Evolutionary conservation across 805 yeast genomes (phyloP).

Genomic region (Maudiozyma barnettii): DNA sequence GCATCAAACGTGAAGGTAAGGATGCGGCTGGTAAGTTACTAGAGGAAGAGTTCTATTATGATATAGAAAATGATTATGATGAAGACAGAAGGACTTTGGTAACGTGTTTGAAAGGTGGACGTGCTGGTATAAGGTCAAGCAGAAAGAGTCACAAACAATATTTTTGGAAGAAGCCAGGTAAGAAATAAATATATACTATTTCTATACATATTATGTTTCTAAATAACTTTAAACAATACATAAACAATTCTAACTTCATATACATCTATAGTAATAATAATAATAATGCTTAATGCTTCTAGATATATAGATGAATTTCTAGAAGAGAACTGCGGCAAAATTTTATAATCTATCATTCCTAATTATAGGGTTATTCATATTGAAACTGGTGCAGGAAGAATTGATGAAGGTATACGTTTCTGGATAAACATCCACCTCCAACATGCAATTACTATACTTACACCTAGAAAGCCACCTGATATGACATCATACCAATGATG

Average conservation of each 20-base stretch:
- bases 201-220: neutral
- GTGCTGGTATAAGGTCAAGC: constrained; percentile 75
- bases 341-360: neutral
- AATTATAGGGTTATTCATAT: neutral
- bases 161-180: constrained; percentile 39
- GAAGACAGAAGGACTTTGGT: constrained; percentile 59
- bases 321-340: too few species aligned
- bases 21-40: constrained; percentile 94
- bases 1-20: constrained; percentile 78
- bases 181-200: constrained; percentile 1
- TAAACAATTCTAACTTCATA: neutral
- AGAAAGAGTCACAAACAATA: constrained; percentile 85
- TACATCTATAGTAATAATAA: neutral
- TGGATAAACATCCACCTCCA: constrained; percentile 9
- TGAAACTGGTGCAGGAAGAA: neutral
- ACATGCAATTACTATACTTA: constrained; percentile 5
- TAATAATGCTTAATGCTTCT: neutral
- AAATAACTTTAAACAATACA: neutral
- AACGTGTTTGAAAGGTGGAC: constrained; percentile 64
- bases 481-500: constrained; percentile 28
- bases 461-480: constrained; percentile 18
- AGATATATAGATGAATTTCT: neutral
- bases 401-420: neutral
- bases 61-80: constrained; percentile 74
- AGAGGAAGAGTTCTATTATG: constrained; percentile 90